Base-by-base conservation (phyloP, 768 basidiomycete genomes). In the Mycena chlorophos region DNA sequence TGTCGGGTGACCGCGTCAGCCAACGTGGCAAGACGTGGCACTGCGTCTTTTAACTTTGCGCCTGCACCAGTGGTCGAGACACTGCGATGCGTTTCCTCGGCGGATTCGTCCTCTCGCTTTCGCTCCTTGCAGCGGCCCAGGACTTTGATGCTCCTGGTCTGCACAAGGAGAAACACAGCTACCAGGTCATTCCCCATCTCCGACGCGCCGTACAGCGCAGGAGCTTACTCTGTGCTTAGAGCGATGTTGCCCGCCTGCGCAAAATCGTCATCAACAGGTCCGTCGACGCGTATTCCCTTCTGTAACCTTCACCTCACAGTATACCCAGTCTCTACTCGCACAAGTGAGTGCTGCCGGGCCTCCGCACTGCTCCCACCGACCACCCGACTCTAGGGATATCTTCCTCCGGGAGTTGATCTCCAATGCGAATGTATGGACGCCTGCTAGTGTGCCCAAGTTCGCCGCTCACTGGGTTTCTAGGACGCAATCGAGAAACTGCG, bases 401-500 rank as follows among this genome's bases (percentile, higher is more conserved):
- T 93, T 92, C 69, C 79, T 93, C 47, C 91, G 95, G 40, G 95
- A 98, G 71, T 77, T 95, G 47, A 82, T 95, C 62, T 95, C 93
- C 5, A 96, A 96, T 66, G 89, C 95, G 38, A 97, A 98, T 69
- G 60, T 58, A 55, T n/a, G 16, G 56, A 23, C 5, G 14, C 19
- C 10, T 10, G 4, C 46, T 16, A 23, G n/a, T 16, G 26, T 26
- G 8, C 20, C 39, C 42, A 20, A 12, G 28, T 16, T 40, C n/a
- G 28, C 43, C n/a, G n/a, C 56, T 55, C 10, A 62, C 14, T 28
- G 13, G 23, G 10, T n/a, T 4, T 26, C 26, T 20, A 62, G 60
- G 97, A 99, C 68, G 97, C 97, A 2, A 76, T 98, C 49, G 96
- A 98, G 70, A 98, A 98, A 71, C 81, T 96, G 50, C 87, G 97